These are phyloP conservation scores for Alternaria arborescens DNA, from an alignment of 2,329 filamentous ascomycete genomes.

Conservation along the genomic window DNA sequence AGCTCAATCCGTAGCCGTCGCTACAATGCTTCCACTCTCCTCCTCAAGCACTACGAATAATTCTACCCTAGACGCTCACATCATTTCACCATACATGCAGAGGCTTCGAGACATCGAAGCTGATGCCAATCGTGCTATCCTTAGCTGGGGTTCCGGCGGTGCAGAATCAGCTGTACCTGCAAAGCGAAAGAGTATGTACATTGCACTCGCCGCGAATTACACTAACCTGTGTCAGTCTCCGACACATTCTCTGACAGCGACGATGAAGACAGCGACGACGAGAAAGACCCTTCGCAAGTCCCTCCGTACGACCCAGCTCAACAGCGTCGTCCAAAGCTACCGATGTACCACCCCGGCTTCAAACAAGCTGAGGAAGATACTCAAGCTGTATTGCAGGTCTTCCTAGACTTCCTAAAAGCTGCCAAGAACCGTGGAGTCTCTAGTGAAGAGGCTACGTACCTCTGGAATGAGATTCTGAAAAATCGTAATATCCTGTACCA, in stretches of 20 bases:
- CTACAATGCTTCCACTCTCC: background rate
- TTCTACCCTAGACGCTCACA: background rate
- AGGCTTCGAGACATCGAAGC: conserved; percentile 1
- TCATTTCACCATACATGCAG: background rate
- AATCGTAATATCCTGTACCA: conserved; percentile 4
- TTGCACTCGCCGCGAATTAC: too few relatives aligned
- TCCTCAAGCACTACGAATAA: background rate
- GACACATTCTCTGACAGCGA: background rate
- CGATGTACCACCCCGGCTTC: conserved; percentile 28
- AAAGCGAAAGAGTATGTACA: conserved; percentile 11
- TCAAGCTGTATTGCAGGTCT: background rate
- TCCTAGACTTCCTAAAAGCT: conserved; percentile 1
- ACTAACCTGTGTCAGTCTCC: background rate
- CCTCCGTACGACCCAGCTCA: conserved; percentile 16
- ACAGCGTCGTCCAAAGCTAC: conserved; percentile 18
- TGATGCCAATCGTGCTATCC: background rate
- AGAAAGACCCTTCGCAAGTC: conserved; percentile 4
- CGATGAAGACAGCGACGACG: conserved; percentile 1
- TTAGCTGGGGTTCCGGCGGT: background rate
- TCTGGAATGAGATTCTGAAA: conserved; percentile 9
- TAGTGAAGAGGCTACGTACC: conserved; percentile 12
- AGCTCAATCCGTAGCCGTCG: background rate
- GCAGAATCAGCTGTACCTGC: background rate
- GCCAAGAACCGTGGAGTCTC: background rate
- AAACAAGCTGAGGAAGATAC: background rate